phyloP scores from a whole-genome alignment of 1,284 basidiomycete genomes.

The Waitea zeae region DNA sequence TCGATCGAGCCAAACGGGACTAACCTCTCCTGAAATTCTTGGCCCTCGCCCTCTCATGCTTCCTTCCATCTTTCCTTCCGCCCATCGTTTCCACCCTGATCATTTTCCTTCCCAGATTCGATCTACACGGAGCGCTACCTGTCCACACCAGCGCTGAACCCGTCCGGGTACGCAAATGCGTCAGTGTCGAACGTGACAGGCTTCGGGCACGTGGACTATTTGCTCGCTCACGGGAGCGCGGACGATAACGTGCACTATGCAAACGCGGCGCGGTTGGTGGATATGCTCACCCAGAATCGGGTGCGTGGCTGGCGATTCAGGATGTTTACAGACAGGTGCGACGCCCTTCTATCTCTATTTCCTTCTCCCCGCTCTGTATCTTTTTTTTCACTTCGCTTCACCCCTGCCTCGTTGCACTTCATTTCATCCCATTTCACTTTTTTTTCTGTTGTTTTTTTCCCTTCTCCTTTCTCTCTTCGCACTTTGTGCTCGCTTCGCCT shows the following conservation, averaged over 20 bases:
- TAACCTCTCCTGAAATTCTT: too few relatives aligned
- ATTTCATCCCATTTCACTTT: too few relatives aligned
- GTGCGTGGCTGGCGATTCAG: constrained; percentile 77
- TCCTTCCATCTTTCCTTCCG: constrained; percentile 1
- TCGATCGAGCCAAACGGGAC: too few relatives aligned
- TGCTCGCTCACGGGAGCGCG: constrained; percentile 84
- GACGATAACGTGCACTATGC: constrained; percentile 93
- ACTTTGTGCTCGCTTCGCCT: too few relatives aligned
- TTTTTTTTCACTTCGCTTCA: too few relatives aligned
- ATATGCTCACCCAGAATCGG: constrained; percentile 71
- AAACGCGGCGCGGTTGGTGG: constrained; percentile 80
- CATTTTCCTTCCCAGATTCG: constrained; percentile 31
- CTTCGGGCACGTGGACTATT: constrained; percentile 64
- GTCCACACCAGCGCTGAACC: constrained; percentile 66
- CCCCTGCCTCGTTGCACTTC: too few relatives aligned
- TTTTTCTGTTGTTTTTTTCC: too few relatives aligned
- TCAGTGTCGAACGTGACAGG: constrained; percentile 76
- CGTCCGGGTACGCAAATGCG: constrained; percentile 68
- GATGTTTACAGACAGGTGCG: constrained; percentile 90
- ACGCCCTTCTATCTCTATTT: too few relatives aligned
- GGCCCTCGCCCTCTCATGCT: not conserved
- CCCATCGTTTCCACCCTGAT: not conserved
- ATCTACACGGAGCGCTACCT: constrained; percentile 97
- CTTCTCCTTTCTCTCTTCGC: too few relatives aligned
- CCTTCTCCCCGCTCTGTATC: too few relatives aligned